phyloP scores from a whole-genome alignment of 2,329 filamentous ascomycete genomes.

The Aspergillus chevalieri region DNA sequence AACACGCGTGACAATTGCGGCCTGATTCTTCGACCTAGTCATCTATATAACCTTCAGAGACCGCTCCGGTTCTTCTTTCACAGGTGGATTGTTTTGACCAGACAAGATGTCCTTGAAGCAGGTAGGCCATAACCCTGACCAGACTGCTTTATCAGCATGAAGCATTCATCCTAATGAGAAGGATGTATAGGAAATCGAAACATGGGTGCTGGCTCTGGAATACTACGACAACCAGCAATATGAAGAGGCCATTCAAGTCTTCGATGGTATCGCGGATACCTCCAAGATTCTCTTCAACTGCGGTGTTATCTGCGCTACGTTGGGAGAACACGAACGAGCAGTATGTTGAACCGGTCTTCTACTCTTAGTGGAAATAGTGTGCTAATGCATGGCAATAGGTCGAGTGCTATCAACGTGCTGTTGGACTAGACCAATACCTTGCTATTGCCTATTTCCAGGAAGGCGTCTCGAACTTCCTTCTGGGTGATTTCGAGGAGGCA shows the following conservation, averaged over 20 bases:
- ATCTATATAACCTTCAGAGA: not conserved
- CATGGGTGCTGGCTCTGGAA: constrained; percentile 85
- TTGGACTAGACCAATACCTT: constrained; percentile 86
- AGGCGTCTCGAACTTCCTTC: constrained; percentile 93
- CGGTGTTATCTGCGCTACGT: constrained; percentile 92
- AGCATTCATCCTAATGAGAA: constrained; percentile 3
- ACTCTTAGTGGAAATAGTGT: not conserved
- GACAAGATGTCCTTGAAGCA: constrained; percentile 56
- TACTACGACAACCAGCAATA: constrained; percentile 98
- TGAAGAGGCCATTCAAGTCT: constrained; percentile 76
- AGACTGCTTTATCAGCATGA: not conserved
- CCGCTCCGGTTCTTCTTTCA: not conserved
- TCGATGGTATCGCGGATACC: constrained; percentile 83
- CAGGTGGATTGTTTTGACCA: not conserved
- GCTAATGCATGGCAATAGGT: constrained; percentile 55
- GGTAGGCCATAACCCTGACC: constrained; percentile 35
- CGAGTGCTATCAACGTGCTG: constrained; percentile 87
- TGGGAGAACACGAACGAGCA: constrained; percentile 92
- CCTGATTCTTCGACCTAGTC: not conserved
- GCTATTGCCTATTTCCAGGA: constrained; percentile 98
- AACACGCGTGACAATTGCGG: not conserved
- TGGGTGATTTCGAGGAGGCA: constrained; percentile 95
- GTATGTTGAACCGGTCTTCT: constrained; percentile 48
- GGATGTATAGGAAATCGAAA: constrained; percentile 80
- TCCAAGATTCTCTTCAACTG: constrained; percentile 99